A percentile compares a stretch with the other conserved stretches of the same genome.
These are phyloP conservation scores for Blastobotrys capitulatus DNA, from an alignment of 1,139 yeast species.

Conservation along the genomic window DNA sequence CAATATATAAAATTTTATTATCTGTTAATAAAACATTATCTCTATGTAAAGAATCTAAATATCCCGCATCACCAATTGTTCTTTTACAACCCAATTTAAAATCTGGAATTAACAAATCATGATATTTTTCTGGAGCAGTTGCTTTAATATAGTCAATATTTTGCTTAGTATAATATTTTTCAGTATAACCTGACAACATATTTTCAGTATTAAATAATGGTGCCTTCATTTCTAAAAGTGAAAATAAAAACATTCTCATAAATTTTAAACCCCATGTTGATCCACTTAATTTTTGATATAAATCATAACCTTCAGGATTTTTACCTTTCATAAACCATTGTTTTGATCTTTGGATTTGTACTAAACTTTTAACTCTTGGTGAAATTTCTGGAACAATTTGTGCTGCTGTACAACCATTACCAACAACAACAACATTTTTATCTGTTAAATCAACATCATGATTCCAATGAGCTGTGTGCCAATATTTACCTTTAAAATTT, in stretches of 20 bases:
- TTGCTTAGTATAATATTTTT: background rate
- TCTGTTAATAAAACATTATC: conserved; percentile 22
- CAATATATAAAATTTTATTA: conserved; percentile 24
- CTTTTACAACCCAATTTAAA: conserved; percentile 28
- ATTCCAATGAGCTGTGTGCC: conserved; percentile 28
- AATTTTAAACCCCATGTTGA: no score
- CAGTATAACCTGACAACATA: conserved; percentile 5
- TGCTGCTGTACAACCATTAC: conserved; percentile 29
- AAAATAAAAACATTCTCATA: background rate
- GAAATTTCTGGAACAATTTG: conserved; percentile 29
- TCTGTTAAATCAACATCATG: conserved; percentile 18
- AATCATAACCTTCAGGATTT: conserved; percentile 5
- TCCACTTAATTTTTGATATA: background rate
- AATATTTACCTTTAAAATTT: conserved; percentile 28
- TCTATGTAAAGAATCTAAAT: conserved; percentile 23
- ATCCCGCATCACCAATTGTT: conserved; percentile 25
- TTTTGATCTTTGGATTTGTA: conserved; percentile 21
- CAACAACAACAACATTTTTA: conserved; percentile 27
- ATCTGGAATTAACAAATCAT: conserved; percentile 25
- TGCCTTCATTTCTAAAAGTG: conserved; percentile 10
- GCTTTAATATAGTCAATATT: conserved; percentile 15
- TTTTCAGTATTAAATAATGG: conserved; percentile 12
- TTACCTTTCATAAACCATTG: conserved; percentile 13
- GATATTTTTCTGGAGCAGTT: conserved; percentile 19
- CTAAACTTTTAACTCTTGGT: conserved; percentile 13